Percentiles rank a stretch among this genome's conserved stretches.
Evolutionary conservation across 345 rosid species (phyloP).

Genomic region (Brassica carinata): DNA sequence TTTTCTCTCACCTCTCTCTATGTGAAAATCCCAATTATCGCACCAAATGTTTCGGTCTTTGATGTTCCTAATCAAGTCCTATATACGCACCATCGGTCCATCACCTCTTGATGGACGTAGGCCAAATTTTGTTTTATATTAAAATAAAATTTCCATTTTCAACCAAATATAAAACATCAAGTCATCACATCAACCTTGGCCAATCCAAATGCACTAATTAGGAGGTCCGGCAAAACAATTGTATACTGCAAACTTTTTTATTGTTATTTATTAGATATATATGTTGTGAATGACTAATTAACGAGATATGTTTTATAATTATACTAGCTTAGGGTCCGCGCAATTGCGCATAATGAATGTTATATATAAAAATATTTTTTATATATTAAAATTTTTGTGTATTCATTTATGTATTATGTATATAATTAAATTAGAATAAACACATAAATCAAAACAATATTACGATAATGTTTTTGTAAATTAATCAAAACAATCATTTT

Average conservation of each 20-base stretch:
- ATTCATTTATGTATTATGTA: too few species aligned
- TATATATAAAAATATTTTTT: too few species aligned
- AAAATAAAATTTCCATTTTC: neutral
- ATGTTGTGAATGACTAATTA: neutral
- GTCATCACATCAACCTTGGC: neutral
- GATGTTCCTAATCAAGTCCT: constrained; percentile 27
- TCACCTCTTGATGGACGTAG: constrained; percentile 33
- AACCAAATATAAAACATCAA: neutral
- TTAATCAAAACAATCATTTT: too few species aligned
- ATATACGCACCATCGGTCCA: constrained; percentile 1
- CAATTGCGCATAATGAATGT: too few species aligned
- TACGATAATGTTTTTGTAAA: too few species aligned
- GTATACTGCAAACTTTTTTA: neutral
- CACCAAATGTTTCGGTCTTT: constrained; percentile 28
- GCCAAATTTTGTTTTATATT: constrained; percentile 25
- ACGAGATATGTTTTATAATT: neutral
- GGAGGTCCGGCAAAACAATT: constrained; percentile 4
- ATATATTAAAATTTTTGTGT: too few species aligned
- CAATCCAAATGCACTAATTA: constrained; percentile 10
- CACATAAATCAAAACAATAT: too few species aligned
- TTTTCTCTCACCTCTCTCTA: too few species aligned
- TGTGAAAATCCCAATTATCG: neutral
- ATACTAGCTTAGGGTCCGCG: too few species aligned
- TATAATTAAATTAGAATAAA: too few species aligned
- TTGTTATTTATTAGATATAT: neutral